Evolutionary conservation across 1,284 basidiomycete genomes (phyloP).

Genomic region (Cystobasidium slooffiae): DNA sequence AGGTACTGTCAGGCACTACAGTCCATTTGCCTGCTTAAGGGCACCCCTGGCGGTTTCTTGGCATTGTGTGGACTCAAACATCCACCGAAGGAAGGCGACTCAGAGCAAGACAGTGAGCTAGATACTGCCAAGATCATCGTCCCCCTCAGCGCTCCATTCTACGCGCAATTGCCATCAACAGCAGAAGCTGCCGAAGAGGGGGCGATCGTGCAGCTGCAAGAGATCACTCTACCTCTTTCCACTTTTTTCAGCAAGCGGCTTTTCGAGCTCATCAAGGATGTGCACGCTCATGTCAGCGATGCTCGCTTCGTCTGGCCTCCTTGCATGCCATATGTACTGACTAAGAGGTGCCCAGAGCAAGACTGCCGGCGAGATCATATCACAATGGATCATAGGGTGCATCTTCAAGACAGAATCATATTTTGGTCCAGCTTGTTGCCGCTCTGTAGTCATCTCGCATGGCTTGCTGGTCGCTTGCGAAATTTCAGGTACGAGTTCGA

Average conservation of each 20-base stretch:
- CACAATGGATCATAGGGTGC: neutral
- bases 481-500: neutral
- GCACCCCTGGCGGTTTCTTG: neutral
- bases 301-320: neutral
- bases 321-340: neutral
- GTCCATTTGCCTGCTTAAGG: too few species aligned
- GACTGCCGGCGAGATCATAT: constrained; percentile 10
- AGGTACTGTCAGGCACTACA: too few species aligned
- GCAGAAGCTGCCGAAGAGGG: neutral
- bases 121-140: neutral
- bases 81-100: too few species aligned
- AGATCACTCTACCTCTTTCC: neutral
- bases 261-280: neutral
- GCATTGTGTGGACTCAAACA: neutral
- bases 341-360: neutral
- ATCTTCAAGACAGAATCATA: neutral
- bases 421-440: neutral
- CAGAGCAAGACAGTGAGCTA: neutral
- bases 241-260: neutral
- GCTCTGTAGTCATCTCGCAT: constrained; percentile 13
- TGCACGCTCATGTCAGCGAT: neutral
- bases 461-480: constrained; percentile 5
- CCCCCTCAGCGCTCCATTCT: constrained; percentile 4
- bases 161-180: constrained; percentile 1
- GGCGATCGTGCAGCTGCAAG: neutral